A percentile compares a stretch with the other conserved stretches of the same genome.
These are phyloP conservation scores for Pyricularia sp. DNA, from an alignment of 2,329 filamentous ascomycete genomes.

Conservation along the genomic window DNA sequence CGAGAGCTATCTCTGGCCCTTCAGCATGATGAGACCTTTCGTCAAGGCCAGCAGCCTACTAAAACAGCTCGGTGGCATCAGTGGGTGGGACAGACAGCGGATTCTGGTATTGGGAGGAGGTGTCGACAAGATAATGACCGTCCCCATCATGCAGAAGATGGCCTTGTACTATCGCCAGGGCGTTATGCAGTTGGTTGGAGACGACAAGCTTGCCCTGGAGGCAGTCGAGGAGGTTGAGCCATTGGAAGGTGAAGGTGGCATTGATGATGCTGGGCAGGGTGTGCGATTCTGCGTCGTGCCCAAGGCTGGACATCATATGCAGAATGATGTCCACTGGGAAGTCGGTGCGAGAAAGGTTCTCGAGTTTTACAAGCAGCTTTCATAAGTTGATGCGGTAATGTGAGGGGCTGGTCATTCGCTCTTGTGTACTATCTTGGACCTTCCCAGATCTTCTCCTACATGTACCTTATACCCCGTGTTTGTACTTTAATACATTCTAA, in stretches of 20 bases:
- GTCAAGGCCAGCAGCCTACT: constrained; percentile 17
- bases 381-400: constrained; percentile 4
- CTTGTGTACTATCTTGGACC: not conserved
- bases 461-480: not conserved
- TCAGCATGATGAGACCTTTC: constrained; percentile 29
- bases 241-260: constrained; percentile 11
- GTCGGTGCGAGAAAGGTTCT: constrained; percentile 30
- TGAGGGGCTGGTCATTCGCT: not conserved
- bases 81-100: constrained; percentile 9
- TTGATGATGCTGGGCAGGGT: constrained; percentile 18
- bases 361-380: constrained; percentile 23
- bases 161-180: constrained; percentile 23
- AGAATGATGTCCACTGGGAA: constrained; percentile 37
- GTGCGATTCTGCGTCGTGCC: constrained; percentile 28
- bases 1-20: constrained; percentile 38
- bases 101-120: constrained; percentile 26
- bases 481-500: not conserved
- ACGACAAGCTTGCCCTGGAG: constrained; percentile 17
- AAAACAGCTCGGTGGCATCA: constrained; percentile 14
- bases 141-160: constrained; percentile 21
- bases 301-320: constrained; percentile 36
- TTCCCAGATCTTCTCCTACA: not conserved
- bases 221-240: constrained; percentile 5
- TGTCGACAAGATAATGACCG: constrained; percentile 27
- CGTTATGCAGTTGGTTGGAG: constrained; percentile 16